These are phyloP conservation scores for Hordeum marinum DNA, from an alignment of 176 grass and related monocot genomes.

Conservation along the genomic window DNA sequence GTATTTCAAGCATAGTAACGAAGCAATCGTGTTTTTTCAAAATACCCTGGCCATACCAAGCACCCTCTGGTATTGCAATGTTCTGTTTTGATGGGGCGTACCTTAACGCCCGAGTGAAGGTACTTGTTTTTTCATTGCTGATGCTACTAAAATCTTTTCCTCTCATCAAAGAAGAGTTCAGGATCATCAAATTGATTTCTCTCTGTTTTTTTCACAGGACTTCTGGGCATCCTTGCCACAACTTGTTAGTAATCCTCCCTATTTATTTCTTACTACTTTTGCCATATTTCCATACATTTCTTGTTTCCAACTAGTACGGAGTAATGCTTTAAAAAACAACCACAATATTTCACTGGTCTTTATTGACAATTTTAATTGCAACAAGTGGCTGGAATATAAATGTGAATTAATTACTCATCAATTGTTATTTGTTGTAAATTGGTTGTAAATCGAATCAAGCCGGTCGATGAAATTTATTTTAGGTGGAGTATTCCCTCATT, in stretches of 20 bases:
- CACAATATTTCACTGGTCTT: neutral
- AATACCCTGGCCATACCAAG: neutral
- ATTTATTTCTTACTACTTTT: neutral
- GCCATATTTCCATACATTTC: neutral
- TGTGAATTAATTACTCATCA: neutral
- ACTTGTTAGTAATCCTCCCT: neutral
- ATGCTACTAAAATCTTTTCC: neutral
- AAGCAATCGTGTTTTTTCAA: no score
- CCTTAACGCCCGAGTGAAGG: neutral
- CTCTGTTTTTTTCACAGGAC: neutral
- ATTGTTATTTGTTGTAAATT: neutral
- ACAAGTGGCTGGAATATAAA: neutral
- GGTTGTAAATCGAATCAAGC: neutral
- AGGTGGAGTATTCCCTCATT: neutral
- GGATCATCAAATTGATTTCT: neutral
- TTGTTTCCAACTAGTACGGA: neutral
- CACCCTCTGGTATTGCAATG: neutral
- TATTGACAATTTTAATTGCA: neutral
- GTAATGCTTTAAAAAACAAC: neutral
- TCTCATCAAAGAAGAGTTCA: neutral
- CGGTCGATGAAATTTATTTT: neutral
- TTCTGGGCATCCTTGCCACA: neutral
- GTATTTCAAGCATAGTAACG: no score
- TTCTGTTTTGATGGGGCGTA: neutral
- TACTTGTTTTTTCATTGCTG: neutral